phyloP scores from a whole-genome alignment of 2,329 filamentous ascomycete genomes.

The Colletotrichum agaves region DNA sequence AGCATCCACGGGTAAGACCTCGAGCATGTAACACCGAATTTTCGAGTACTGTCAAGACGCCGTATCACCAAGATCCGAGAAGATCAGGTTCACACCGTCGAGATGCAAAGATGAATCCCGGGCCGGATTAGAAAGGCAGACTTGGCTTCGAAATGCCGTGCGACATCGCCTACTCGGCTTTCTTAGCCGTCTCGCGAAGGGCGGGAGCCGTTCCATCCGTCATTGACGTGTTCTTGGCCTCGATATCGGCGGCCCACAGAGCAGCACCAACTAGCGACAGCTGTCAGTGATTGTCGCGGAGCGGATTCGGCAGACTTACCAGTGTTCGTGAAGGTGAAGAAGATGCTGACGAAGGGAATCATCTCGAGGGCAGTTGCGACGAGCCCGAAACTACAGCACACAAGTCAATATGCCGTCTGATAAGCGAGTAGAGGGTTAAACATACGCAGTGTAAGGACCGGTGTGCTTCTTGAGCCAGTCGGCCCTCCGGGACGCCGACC shows the following conservation, averaged over 20 bases:
- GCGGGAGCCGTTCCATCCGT: conserved; percentile 61
- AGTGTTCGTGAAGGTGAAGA: conserved; percentile 91
- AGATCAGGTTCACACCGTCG: background rate
- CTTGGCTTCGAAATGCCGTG: background rate
- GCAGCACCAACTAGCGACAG: conserved; percentile 78
- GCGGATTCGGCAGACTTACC: conserved; percentile 52
- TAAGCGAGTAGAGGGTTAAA: conserved; percentile 9
- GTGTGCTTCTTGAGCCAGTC: conserved; percentile 77
- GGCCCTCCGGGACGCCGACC: conserved; percentile 72
- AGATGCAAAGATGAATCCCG: background rate
- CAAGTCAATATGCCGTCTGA: conserved; percentile 27
- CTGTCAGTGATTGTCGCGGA: conserved; percentile 37
- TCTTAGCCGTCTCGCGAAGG: conserved; percentile 60
- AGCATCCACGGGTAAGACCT: background rate
- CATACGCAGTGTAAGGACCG: conserved; percentile 82
- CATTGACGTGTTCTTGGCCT: conserved; percentile 64
- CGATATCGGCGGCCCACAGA: conserved; percentile 92
- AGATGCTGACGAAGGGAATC: conserved; percentile 82
- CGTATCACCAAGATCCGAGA: conserved; percentile 14
- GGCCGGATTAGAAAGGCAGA: background rate
- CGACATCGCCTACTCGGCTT: conserved; percentile 53
- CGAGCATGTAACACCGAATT: background rate
- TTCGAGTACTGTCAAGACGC: conserved; percentile 27
- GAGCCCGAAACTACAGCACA: conserved; percentile 71
- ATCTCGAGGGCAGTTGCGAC: conserved; percentile 86